These are phyloP conservation scores for Jamesozyma gamospora DNA, from an alignment of 805 yeast genomes.

Conservation along the genomic window DNA sequence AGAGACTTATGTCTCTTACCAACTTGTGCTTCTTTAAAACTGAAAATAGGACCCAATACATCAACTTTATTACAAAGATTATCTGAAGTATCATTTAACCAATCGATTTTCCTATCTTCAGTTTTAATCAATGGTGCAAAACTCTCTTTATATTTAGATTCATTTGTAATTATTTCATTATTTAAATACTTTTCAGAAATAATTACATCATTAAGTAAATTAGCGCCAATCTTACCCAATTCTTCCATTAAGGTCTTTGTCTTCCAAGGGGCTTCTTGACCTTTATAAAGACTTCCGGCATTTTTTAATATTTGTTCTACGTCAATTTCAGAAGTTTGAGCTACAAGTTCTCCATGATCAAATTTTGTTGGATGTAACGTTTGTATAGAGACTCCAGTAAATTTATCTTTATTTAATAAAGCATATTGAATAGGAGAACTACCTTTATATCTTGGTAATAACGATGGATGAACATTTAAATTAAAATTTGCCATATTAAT, in stretches of 20 bases:
- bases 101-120: conserved; percentile 35
- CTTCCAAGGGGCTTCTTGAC: conserved; percentile 6
- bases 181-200: neutral
- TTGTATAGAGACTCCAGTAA: conserved; percentile 82
- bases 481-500: conserved; percentile 45
- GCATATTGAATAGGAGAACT: conserved; percentile 85
- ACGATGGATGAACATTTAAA: conserved; percentile 85
- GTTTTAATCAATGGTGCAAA: conserved; percentile 50
- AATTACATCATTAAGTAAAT: conserved; percentile 39
- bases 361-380: conserved; percentile 81
- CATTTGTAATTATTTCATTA: conserved; percentile 9
- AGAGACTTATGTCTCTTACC: conserved; percentile 29
- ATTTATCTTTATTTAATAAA: conserved; percentile 47
- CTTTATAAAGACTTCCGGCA: conserved; percentile 10
- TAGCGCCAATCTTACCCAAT: conserved; percentile 55
- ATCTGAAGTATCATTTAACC: conserved; percentile 34
- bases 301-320: conserved; percentile 8
- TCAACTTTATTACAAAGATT: conserved; percentile 35
- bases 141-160: conserved; percentile 13
- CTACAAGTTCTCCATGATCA: conserved; percentile 65
- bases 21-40: conserved; percentile 32
- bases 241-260: conserved; percentile 33
- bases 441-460: conserved; percentile 75
- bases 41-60: conserved; percentile 48
- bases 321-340: conserved; percentile 37